These are phyloP conservation scores for Austroboletus eburneus DNA, from an alignment of 768 basidiomycete genomes.

Conservation along the genomic window DNA sequence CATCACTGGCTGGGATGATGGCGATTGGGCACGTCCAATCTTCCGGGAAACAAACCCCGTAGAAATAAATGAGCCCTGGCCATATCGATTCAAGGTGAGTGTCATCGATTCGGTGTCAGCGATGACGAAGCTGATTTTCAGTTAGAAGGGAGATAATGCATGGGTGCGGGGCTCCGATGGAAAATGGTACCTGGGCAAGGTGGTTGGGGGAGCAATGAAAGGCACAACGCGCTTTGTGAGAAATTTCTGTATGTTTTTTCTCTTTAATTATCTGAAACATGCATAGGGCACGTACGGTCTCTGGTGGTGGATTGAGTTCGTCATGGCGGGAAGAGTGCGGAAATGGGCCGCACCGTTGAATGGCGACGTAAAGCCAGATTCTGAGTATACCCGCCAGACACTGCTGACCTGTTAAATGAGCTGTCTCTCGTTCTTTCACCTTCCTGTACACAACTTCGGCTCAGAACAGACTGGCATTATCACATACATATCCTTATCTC, in stretches of 20 bases:
- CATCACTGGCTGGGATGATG: conserved; percentile 27
- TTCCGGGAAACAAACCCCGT: conserved; percentile 30
- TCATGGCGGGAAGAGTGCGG: conserved; percentile 38
- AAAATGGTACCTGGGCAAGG: no score
- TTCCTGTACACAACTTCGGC: no score
- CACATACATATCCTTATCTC: no score
- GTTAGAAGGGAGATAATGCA: conserved; percentile 48
- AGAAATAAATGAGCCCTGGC: conserved; percentile 48
- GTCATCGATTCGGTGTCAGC: no score
- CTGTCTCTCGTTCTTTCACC: no score
- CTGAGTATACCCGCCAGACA: no score
- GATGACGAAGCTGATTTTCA: conserved; percentile 1
- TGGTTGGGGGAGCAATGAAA: conserved; percentile 43
- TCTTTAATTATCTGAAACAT: background rate
- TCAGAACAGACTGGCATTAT: no score
- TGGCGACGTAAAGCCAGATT: no score
- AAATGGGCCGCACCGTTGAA: conserved; percentile 55
- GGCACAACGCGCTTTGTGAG: conserved; percentile 47
- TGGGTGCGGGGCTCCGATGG: conserved; percentile 50
- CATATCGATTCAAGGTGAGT: conserved; percentile 44
- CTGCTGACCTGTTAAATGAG: no score
- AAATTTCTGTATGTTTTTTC: no score
- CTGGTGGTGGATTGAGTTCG: conserved; percentile 48
- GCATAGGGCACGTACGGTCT: conserved; percentile 50
- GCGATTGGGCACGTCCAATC: conserved; percentile 11